Percentiles rank a stretch among this genome's conserved stretches.
Evolutionary conservation across 306 rosid genomes (phyloP).

Genomic region (Hylodesmum podocarpum): DNA sequence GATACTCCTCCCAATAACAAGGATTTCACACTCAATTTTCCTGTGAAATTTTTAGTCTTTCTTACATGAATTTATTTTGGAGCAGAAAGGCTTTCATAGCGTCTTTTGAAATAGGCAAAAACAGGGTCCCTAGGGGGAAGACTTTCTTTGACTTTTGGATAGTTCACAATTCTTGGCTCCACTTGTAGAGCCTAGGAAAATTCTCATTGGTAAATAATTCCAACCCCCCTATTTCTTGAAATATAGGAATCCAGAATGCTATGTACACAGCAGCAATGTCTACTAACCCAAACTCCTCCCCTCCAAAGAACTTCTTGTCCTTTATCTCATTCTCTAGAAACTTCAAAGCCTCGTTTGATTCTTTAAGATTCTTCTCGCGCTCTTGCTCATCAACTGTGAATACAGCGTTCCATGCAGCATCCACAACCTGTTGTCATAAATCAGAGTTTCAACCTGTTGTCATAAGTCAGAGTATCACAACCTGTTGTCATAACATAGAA

Average conservation of each 20-base stretch:
- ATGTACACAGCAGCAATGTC: constrained; percentile 34
- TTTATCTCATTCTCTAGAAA: constrained; percentile 45
- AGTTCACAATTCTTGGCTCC: constrained; percentile 36
- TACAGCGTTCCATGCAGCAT: constrained; percentile 55
- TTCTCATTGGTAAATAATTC: constrained; percentile 32
- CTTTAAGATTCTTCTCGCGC: constrained; percentile 47
- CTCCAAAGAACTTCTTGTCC: constrained; percentile 55
- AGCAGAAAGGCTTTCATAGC: not conserved
- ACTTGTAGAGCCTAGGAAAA: constrained; percentile 37
- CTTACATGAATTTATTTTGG: no score
- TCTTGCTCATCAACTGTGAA: constrained; percentile 44
- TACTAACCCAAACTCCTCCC: constrained; percentile 51
- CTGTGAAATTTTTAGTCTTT: no score
- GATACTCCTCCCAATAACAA: not conserved
- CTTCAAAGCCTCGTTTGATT: constrained; percentile 51
- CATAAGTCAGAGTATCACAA: no score
- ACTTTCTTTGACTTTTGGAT: constrained; percentile 15
- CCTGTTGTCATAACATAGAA: no score
- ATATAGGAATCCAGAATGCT: constrained; percentile 32
- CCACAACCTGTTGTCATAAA: constrained; percentile 25
- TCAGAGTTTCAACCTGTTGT: not conserved
- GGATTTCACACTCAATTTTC: not conserved
- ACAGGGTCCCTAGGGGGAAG: constrained; percentile 36
- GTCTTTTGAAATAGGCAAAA: constrained; percentile 1
- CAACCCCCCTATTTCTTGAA: constrained; percentile 38